A percentile compares a stretch with the other conserved stretches of the same genome.
phyloP scores from a whole-genome alignment of 305 asterid genomes.

The Lippia alba region DNA sequence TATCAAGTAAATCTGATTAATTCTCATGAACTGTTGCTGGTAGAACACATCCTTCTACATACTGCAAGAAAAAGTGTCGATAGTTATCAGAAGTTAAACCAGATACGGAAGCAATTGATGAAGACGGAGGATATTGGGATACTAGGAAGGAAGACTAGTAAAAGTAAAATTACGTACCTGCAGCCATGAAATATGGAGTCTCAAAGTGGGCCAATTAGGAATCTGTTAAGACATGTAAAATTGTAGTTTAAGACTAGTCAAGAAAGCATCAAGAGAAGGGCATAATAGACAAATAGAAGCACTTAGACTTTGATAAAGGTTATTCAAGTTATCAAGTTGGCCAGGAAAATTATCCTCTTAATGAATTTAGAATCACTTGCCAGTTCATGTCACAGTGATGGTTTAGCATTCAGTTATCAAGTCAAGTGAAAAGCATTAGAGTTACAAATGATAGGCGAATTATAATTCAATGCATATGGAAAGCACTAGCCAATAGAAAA shows the following conservation, averaged over 20 bases:
- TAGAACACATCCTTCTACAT: constrained; percentile 27
- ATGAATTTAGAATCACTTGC: not conserved
- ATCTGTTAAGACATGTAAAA: constrained; percentile 39
- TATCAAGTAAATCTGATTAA: constrained; percentile 30
- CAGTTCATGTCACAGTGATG: not conserved
- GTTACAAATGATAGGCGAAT: not conserved
- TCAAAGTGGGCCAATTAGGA: constrained; percentile 31
- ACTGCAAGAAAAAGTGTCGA: constrained; percentile 38
- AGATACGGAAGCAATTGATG: constrained; percentile 10
- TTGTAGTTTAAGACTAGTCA: not conserved
- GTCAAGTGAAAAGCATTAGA: not conserved
- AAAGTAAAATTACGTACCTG: constrained; percentile 33
- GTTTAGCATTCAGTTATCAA: not conserved
- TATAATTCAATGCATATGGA: not conserved
- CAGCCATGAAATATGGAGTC: constrained; percentile 31
- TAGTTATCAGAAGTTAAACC: constrained; percentile 27
- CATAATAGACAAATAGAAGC: not conserved
- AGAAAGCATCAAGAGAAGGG: constrained; percentile 1
- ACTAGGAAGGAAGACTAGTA: not conserved
- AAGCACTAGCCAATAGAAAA: not conserved
- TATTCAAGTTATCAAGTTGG: not conserved
- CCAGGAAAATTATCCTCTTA: not conserved
- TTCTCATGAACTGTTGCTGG: constrained; percentile 28
- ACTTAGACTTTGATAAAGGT: not conserved
- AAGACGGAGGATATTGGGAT: not conserved